A percentile compares a stretch with the other conserved stretches of the same genome.
phyloP scores from a whole-genome alignment of 345 rosid species.

The Gossypium ekmanianum region DNA sequence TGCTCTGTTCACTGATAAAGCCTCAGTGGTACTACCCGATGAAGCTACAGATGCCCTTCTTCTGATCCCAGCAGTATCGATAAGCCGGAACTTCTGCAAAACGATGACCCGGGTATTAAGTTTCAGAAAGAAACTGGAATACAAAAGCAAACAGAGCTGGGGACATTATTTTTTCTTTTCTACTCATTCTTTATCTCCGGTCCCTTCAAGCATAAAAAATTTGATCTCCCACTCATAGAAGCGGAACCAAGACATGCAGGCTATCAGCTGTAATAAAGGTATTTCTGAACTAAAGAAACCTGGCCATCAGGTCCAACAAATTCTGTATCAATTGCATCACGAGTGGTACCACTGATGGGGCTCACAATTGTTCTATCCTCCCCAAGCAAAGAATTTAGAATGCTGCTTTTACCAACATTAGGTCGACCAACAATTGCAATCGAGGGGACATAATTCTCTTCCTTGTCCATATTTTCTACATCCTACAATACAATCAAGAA shows the following conservation, averaged over 20 bases:
- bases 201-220: neutral
- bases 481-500: slow-evolving; percentile 31
- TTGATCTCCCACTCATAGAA: neutral
- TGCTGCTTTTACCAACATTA: slow-evolving; percentile 97
- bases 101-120: slow-evolving; percentile 16
- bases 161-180: neutral
- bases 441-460: slow-evolving; percentile 71
- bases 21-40: slow-evolving; percentile 85
- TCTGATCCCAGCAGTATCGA: slow-evolving; percentile 97
- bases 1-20: slow-evolving; percentile 91
- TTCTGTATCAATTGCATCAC: slow-evolving; percentile 97
- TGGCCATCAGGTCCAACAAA: slow-evolving; percentile 80
- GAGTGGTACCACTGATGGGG: slow-evolving; percentile 96
- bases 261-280: neutral
- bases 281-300: slow-evolving; percentile 39
- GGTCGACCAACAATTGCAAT: slow-evolving; percentile 95
- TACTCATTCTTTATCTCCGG: neutral
- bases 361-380: slow-evolving; percentile 98
- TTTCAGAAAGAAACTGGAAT: slow-evolving; percentile 15
- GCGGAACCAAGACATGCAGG: neutral
- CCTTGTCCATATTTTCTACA: slow-evolving; percentile 43
- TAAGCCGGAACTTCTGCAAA: slow-evolving; percentile 81
- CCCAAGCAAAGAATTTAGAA: slow-evolving; percentile 89
- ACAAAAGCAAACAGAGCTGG: neutral
- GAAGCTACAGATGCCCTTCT: slow-evolving; percentile 85